Conservation (phyloP, 768 basidiomycete genomes). For the Termitomyces sp. region DNA sequence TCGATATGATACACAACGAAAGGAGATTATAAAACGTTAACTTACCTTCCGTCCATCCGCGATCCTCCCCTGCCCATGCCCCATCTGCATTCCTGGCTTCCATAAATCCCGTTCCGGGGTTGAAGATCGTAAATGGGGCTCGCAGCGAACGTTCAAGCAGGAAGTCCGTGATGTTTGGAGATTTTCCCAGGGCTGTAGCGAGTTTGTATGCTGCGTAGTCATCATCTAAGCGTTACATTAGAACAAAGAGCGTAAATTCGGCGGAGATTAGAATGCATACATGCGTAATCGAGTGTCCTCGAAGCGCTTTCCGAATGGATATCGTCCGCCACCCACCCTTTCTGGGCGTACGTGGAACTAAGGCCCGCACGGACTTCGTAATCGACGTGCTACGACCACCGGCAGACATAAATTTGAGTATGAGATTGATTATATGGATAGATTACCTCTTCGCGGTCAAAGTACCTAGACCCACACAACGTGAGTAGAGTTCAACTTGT, state of each 20-base stretch:
- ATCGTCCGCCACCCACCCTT: constrained; percentile 77
- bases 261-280: constrained; percentile 23
- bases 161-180: constrained; percentile 36
- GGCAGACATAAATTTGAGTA: not conserved
- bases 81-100: constrained; percentile 69
- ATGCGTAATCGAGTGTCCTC: constrained; percentile 74
- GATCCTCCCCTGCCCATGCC: constrained; percentile 63
- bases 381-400: constrained; percentile 47
- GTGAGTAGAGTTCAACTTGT: not conserved
- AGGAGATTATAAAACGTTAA: not conserved
- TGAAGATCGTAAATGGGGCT: constrained; percentile 62
- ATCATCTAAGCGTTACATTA: constrained; percentile 44
- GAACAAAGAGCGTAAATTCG: not conserved
- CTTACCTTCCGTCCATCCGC: constrained; percentile 78
- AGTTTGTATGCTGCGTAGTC: constrained; percentile 70
- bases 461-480: constrained; percentile 42
- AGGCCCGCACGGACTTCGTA: constrained; percentile 81
- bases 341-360: constrained; percentile 53
- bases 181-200: constrained; percentile 46
- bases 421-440: not conserved
- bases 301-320: constrained; percentile 77
- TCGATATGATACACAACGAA: not conserved
- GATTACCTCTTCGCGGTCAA: constrained; percentile 62
- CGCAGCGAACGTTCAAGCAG: constrained; percentile 51
- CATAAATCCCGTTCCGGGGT: constrained; percentile 71